Percentiles rank a stretch among this genome's conserved stretches.
phyloP scores from a whole-genome alignment of 306 rosid species.

The Acacia crassicarpa region DNA sequence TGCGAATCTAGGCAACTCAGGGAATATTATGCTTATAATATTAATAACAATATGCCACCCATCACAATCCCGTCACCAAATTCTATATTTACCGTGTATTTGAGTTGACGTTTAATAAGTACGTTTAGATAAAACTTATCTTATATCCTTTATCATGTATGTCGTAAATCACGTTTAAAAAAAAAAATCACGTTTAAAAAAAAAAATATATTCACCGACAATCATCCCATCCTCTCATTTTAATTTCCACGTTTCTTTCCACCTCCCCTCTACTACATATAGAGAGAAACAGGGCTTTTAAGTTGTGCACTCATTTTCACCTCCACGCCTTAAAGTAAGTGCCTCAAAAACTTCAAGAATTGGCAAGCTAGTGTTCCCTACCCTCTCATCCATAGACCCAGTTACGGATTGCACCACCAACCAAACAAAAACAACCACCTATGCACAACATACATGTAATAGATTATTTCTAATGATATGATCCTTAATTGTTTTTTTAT shows the following conservation, averaged over 20 bases:
- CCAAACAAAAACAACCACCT: background rate
- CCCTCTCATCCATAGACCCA: background rate
- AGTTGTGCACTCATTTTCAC: background rate
- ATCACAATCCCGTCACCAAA: background rate
- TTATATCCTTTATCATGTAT: too few species aligned
- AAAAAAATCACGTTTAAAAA: too few species aligned
- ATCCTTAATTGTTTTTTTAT: background rate
- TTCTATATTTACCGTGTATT: background rate
- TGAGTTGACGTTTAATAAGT: too few species aligned
- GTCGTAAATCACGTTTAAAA: too few species aligned
- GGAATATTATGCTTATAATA: background rate
- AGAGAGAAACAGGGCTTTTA: background rate
- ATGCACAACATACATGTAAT: background rate
- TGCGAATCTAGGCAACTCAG: background rate
- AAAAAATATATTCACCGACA: too few species aligned
- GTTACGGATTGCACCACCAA: conserved; percentile 14
- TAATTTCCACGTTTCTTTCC: background rate
- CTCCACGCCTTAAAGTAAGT: background rate
- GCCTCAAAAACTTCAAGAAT: background rate
- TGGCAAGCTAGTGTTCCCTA: background rate
- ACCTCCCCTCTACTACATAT: too few species aligned
- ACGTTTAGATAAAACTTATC: too few species aligned
- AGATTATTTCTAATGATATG: conserved; percentile 24
- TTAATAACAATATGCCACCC: background rate
- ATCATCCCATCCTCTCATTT: background rate